Percentiles rank a stretch among this genome's conserved stretches.
Conservation (phyloP, 805 yeast genomes). For the Osmozyma mogii region DNA sequence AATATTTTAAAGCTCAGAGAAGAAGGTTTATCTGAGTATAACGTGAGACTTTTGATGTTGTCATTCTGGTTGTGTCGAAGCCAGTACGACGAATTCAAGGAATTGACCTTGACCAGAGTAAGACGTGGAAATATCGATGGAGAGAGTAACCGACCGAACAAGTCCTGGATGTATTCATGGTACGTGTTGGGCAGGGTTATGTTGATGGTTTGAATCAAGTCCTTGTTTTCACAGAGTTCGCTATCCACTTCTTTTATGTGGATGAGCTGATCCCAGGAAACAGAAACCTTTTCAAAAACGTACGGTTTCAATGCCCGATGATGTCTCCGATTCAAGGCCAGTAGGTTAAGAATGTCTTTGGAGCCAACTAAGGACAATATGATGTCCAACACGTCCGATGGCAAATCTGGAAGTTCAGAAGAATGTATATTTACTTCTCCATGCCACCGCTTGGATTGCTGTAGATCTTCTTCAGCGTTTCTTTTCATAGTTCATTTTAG, state of each 20-base stretch:
- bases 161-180: constrained; percentile 22
- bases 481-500: neutral
- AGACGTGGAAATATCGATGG: constrained; percentile 17
- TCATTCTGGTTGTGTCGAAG: constrained; percentile 24
- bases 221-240: constrained; percentile 1
- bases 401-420: constrained; percentile 7
- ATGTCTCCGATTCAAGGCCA: constrained; percentile 8
- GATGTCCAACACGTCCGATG: constrained; percentile 8
- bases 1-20: constrained; percentile 24
- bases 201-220: constrained; percentile 2
- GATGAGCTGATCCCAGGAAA: constrained; percentile 20
- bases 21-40: constrained; percentile 18
- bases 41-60: constrained; percentile 14
- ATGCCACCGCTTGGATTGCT: neutral
- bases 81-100: constrained; percentile 34
- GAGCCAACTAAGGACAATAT: constrained; percentile 5
- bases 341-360: constrained; percentile 6
- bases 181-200: constrained; percentile 10
- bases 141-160: constrained; percentile 15
- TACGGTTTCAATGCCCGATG: constrained; percentile 13
- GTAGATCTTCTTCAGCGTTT: neutral
- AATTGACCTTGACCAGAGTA: constrained; percentile 18
- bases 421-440: neutral
- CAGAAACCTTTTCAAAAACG: constrained; percentile 16
- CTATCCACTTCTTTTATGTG: constrained; percentile 1